Conservation (phyloP, 768 basidiomycete species). For the Boletus sp. region DNA sequence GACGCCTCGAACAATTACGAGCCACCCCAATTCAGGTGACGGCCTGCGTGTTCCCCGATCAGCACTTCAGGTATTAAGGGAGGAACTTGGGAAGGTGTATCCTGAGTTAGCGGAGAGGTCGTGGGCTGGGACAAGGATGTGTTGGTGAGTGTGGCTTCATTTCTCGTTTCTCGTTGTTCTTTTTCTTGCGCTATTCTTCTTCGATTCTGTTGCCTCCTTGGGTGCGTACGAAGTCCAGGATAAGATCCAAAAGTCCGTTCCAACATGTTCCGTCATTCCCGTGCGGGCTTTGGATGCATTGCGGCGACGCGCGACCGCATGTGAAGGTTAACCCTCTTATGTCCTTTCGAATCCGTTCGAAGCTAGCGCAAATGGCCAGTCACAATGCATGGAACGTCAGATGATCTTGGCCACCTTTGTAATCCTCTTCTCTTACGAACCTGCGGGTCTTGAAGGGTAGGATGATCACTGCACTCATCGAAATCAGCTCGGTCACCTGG, state of each 20-base stretch:
- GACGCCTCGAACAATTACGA: conserved; percentile 69
- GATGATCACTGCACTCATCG: not conserved
- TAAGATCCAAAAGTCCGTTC: not conserved
- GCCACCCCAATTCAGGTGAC: conserved; percentile 48
- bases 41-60: conserved; percentile 67
- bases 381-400: not conserved
- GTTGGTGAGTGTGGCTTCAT: conserved; percentile 62
- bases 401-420: not conserved
- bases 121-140: conserved; percentile 73
- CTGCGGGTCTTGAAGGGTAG: not conserved
- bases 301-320: not conserved
- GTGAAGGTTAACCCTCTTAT: not conserved
- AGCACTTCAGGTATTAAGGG: conserved; percentile 50
- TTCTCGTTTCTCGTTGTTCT: not conserved
- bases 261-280: too few relatives aligned
- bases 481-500: not conserved
- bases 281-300: not conserved
- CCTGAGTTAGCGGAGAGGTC: conserved; percentile 76
- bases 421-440: not conserved
- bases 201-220: not conserved
- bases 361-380: not conserved
- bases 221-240: not conserved
- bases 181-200: not conserved
- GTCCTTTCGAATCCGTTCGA: not conserved
- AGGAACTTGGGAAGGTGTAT: conserved; percentile 55